A percentile compares a stretch with the other conserved stretches of the same genome.
Evolutionary conservation across 1,284 basidiomycete species (phyloP).

Genomic region (Cerrena zonata): DNA sequence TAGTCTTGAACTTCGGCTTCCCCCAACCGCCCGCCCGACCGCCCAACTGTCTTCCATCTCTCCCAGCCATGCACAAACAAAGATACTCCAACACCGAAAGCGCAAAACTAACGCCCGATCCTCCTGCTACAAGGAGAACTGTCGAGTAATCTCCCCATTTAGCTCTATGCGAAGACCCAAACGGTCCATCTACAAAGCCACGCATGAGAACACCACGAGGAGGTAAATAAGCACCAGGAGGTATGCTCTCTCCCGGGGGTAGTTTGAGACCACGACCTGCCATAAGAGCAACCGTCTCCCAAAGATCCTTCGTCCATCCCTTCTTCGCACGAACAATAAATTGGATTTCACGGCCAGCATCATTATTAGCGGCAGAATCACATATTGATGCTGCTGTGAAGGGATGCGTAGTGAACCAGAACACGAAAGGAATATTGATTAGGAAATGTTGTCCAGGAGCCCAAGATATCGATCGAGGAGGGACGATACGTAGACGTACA

Average conservation of each 20-base stretch:
- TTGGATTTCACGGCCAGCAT: conserved; percentile 54
- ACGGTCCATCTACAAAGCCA: conserved; percentile 71
- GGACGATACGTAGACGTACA: conserved; percentile 66
- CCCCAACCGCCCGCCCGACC: conserved; percentile 40
- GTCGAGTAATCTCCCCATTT: conserved; percentile 63
- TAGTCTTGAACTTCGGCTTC: conserved; percentile 42
- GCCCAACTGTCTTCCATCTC: conserved; percentile 43
- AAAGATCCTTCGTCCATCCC: conserved; percentile 74
- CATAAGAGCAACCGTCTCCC: conserved; percentile 46
- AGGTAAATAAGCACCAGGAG: conserved; percentile 29
- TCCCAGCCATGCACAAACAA: conserved; percentile 55
- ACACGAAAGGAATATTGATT: conserved; percentile 67
- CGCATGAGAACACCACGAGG: conserved; percentile 53
- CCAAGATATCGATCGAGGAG: conserved; percentile 61
- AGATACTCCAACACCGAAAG: conserved; percentile 69
- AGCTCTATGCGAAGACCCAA: conserved; percentile 67
- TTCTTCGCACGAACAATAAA: conserved; percentile 72
- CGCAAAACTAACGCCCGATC: conserved; percentile 77
- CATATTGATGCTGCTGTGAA: conserved; percentile 75
- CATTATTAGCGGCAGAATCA: conserved; percentile 42
- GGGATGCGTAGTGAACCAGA: conserved; percentile 68
- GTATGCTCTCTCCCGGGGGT: conserved; percentile 31
- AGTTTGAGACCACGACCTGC: conserved; percentile 25
- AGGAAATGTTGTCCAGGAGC: conserved; percentile 77
- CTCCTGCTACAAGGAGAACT: conserved; percentile 70